These are phyloP conservation scores for Gynostemma pentaphyllum DNA, from an alignment of 306 rosid species.

Conservation along the genomic window DNA sequence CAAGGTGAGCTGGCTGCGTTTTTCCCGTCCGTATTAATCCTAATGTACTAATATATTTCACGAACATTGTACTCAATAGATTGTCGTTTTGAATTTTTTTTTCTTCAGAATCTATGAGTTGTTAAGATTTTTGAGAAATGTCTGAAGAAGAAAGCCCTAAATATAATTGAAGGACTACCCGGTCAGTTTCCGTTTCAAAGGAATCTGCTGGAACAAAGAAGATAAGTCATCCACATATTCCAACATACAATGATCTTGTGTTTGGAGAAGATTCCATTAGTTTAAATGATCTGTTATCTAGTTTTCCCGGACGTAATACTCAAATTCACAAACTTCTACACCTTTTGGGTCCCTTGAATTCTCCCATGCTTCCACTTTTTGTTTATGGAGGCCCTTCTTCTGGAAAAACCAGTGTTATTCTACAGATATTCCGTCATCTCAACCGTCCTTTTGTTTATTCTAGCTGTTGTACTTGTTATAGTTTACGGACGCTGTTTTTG, in stretches of 20 bases:
- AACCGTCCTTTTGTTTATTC: conserved; percentile 74
- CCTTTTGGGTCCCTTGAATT: conserved; percentile 63
- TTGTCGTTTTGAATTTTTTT: too few species aligned
- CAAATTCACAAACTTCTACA: conserved; percentile 56
- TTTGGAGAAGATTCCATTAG: conserved; percentile 61
- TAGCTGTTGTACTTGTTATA: conserved; percentile 73
- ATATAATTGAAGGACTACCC: conserved; percentile 46
- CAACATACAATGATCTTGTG: conserved; percentile 46
- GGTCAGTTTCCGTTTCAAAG: conserved; percentile 41
- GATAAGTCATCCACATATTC: conserved; percentile 22
- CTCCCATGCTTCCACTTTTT: conserved; percentile 72
- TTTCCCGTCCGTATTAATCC: too few species aligned
- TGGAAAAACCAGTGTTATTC: conserved; percentile 69
- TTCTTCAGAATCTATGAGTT: conserved; percentile 2
- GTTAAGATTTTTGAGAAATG: conserved; percentile 23
- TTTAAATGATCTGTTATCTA: conserved; percentile 45
- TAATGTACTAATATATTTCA: too few species aligned
- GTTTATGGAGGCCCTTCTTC: conserved; percentile 72
- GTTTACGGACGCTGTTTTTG: conserved; percentile 64
- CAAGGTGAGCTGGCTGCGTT: too few species aligned
- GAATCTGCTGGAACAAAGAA: conserved; percentile 21
- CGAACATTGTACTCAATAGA: too few species aligned
- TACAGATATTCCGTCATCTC: conserved; percentile 60
- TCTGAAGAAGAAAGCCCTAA: conserved; percentile 39
- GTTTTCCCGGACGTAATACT: conserved; percentile 52